phyloP scores from a whole-genome alignment of 2,329 filamentous ascomycete species.

The Sclerotinia subarctica region DNA sequence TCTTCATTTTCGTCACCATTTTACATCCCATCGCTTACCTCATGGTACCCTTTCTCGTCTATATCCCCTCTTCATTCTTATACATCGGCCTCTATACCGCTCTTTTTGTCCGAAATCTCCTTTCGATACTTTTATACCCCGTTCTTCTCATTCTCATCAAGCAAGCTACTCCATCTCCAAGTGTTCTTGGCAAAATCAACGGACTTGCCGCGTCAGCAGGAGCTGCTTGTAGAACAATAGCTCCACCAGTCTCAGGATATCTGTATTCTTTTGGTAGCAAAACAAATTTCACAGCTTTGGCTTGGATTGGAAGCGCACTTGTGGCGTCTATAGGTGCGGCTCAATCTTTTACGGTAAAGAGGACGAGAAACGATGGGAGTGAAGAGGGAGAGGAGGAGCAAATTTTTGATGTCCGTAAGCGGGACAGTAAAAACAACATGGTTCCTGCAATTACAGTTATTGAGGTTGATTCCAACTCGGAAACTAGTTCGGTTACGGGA shows the following conservation, averaged over 20 bases:
- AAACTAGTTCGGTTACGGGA: background rate
- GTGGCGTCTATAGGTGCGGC: constrained; percentile 55
- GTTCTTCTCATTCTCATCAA: constrained; percentile 66
- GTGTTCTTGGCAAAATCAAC: constrained; percentile 61
- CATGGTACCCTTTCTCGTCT: constrained; percentile 56
- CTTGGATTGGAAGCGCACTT: constrained; percentile 61
- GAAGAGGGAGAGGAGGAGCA: constrained; percentile 18
- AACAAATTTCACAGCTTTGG: constrained; percentile 57
- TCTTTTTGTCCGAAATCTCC: constrained; percentile 51
- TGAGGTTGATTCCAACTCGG: constrained; percentile 7
- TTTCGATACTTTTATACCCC: constrained; percentile 62
- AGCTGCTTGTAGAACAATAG: constrained; percentile 64
- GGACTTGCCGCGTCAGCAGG: constrained; percentile 63
- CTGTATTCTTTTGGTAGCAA: constrained; percentile 59
- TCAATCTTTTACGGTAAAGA: constrained; percentile 51
- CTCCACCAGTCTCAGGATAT: constrained; percentile 62
- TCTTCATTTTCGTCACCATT: constrained; percentile 55
- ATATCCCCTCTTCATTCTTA: constrained; percentile 50
- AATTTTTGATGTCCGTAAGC: background rate
- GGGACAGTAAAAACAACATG: background rate
- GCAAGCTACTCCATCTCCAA: constrained; percentile 56
- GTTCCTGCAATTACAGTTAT: background rate
- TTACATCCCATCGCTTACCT: constrained; percentile 61
- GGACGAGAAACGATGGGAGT: constrained; percentile 23
- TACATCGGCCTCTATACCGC: constrained; percentile 55